Conservation (phyloP, 2,329 filamentous ascomycete genomes). For the Nothopassalora personata region DNA sequence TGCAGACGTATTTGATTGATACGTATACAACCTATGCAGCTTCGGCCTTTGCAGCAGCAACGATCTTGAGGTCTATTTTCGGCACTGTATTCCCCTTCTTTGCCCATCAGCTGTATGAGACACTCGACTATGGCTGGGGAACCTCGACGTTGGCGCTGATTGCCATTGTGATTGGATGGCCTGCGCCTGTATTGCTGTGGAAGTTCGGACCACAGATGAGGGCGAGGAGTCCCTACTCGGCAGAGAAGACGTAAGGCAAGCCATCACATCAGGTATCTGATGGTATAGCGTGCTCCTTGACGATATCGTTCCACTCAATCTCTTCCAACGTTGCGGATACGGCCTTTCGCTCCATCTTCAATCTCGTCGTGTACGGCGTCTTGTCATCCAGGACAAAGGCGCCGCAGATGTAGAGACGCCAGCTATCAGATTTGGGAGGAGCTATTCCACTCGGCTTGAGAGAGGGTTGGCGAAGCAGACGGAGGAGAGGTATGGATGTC, state of each 20-base stretch:
- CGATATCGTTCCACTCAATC: too few relatives aligned
- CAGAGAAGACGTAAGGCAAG: too few relatives aligned
- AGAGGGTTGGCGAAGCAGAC: conserved; percentile 74
- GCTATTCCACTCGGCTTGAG: conserved; percentile 78
- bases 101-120: conserved; percentile 39
- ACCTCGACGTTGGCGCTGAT: conserved; percentile 28
- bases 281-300: too few relatives aligned
- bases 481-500: conserved; percentile 67
- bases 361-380: too few relatives aligned
- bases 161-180: conserved; percentile 11
- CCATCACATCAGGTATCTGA: too few relatives aligned
- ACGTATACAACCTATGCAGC: conserved; percentile 45
- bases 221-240: conserved; percentile 19
- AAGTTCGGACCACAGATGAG: conserved; percentile 16
- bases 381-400: conserved; percentile 35
- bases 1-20: conserved; percentile 41
- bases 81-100: conserved; percentile 50
- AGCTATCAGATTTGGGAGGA: conserved; percentile 80
- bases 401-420: conserved; percentile 57
- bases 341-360: too few relatives aligned
- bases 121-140: conserved; percentile 37
- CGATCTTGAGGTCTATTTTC: conserved; percentile 42
- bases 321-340: too few relatives aligned
- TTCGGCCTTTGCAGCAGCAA: conserved; percentile 43
- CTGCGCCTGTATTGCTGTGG: conserved; percentile 21